These are phyloP conservation scores for Dalechampia spathulata DNA, from an alignment of 441 rosid species.

Conservation along the genomic window DNA sequence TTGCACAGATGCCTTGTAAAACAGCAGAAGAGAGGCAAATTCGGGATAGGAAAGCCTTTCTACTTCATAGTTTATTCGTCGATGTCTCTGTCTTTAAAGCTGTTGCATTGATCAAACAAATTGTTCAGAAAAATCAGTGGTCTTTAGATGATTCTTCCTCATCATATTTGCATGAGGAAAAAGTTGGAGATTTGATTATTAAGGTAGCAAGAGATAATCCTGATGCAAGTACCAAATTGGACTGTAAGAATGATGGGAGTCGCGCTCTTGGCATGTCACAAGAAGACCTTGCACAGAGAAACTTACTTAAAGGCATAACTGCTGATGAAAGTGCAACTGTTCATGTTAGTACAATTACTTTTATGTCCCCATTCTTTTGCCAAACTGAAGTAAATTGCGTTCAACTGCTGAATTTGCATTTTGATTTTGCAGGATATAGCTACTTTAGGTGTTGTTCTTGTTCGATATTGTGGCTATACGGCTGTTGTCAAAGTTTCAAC, in stretches of 20 bases:
- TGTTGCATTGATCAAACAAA: slow-evolving; percentile 33
- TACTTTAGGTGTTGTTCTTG: slow-evolving; percentile 46
- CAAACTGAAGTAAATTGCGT: slow-evolving; percentile 20
- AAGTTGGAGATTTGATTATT: slow-evolving; percentile 50
- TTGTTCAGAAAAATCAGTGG: slow-evolving; percentile 24
- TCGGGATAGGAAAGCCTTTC: slow-evolving; percentile 62
- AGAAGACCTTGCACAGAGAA: slow-evolving; percentile 35
- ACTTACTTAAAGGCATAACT: slow-evolving; percentile 59
- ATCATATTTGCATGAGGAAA: slow-evolving; percentile 29
- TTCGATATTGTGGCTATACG: slow-evolving; percentile 52
- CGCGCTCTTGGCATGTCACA: slow-evolving; percentile 28
- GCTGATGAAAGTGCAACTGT: slow-evolving; percentile 65
- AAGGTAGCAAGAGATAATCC: slow-evolving; percentile 30
- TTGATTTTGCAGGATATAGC: slow-evolving; percentile 40
- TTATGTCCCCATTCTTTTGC: slow-evolving; percentile 18
- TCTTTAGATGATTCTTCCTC: slow-evolving; percentile 17
- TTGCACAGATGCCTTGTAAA: slow-evolving; percentile 57
- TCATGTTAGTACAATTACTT: slow-evolving; percentile 37
- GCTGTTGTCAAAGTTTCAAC: slow-evolving; percentile 46
- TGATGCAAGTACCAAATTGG: slow-evolving; percentile 35
- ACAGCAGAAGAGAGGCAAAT: slow-evolving; percentile 57
- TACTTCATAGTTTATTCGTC: slow-evolving; percentile 56
- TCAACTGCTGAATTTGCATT: slow-evolving; percentile 19
- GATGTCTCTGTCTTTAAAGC: slow-evolving; percentile 56
- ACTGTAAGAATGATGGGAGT: slow-evolving; percentile 27